Evolutionary conservation across 2,329 filamentous ascomycete genomes (phyloP).

Genomic region (Venturia aucupariae): DNA sequence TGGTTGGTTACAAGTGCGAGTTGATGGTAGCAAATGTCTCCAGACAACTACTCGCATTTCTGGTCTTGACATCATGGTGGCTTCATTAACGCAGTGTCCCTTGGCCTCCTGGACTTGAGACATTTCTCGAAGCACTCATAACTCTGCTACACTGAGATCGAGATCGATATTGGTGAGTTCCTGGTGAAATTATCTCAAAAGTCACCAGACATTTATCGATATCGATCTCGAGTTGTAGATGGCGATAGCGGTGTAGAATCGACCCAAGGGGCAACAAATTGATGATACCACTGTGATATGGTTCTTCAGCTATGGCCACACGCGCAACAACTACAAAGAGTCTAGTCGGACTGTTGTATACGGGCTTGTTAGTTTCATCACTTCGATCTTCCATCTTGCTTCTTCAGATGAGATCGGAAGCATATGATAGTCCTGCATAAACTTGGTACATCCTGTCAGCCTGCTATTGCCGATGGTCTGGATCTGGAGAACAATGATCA

Average conservation of each 20-base stretch:
- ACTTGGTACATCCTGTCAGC: neutral
- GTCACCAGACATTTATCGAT: too few relatives aligned
- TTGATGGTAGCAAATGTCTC: neutral
- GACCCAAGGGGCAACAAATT: too few relatives aligned
- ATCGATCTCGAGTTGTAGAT: too few relatives aligned
- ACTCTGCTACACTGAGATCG: too few relatives aligned
- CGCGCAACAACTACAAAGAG: too few relatives aligned
- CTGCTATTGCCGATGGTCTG: neutral
- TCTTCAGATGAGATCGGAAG: neutral
- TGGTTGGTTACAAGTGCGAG: neutral
- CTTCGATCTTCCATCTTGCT: neutral
- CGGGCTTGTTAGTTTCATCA: neutral
- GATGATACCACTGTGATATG: neutral
- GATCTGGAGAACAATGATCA: neutral
- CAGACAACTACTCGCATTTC: constrained; percentile 13
- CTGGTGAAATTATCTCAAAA: too few relatives aligned
- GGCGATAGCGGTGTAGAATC: too few relatives aligned
- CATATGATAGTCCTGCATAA: neutral
- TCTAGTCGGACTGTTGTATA: neutral
- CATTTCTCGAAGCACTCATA: too few relatives aligned
- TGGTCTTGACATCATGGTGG: neutral
- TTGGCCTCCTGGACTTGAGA: too few relatives aligned
- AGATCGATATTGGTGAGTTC: too few relatives aligned
- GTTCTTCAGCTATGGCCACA: neutral
- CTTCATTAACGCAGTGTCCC: too few relatives aligned